A percentile compares a stretch with the other conserved stretches of the same genome.
Conservation (phyloP, 169 alveolate species). For the Cryptosporidium sp. region DNA sequence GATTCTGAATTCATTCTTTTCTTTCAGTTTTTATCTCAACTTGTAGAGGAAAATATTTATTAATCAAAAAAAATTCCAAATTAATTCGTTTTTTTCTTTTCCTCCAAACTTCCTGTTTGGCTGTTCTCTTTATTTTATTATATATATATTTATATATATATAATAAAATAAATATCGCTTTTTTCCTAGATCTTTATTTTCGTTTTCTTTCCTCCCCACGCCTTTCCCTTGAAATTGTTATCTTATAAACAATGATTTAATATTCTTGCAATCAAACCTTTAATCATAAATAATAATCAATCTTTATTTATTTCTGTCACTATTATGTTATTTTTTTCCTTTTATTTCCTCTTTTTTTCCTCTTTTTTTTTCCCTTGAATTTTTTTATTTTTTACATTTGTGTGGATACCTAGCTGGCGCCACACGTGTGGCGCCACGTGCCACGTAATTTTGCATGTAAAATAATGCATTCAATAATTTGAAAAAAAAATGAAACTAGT, state of each 20-base stretch:
- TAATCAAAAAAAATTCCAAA: background rate
- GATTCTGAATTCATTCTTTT: background rate
- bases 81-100: background rate
- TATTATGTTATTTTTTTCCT: too few species aligned
- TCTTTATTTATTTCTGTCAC: background rate
- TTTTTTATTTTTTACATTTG: slow-evolving; percentile 19
- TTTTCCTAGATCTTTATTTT: background rate
- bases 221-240: background rate
- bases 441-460: slow-evolving; percentile 36
- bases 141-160: background rate
- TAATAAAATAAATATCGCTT: too few species aligned
- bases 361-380: background rate
- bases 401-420: slow-evolving; percentile 66
- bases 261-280: background rate
- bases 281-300: background rate
- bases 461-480: background rate
- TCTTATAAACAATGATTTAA: too few species aligned
- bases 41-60: background rate
- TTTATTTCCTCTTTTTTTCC: background rate
- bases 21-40: background rate
- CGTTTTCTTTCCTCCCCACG: background rate
- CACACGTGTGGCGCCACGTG: slow-evolving; percentile 9
- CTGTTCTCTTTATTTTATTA: background rate
- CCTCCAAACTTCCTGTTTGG: background rate
- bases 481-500: background rate